Base-by-base conservation (phyloP, 140 eudicot species). In the Stevia rebaudiana region DNA sequence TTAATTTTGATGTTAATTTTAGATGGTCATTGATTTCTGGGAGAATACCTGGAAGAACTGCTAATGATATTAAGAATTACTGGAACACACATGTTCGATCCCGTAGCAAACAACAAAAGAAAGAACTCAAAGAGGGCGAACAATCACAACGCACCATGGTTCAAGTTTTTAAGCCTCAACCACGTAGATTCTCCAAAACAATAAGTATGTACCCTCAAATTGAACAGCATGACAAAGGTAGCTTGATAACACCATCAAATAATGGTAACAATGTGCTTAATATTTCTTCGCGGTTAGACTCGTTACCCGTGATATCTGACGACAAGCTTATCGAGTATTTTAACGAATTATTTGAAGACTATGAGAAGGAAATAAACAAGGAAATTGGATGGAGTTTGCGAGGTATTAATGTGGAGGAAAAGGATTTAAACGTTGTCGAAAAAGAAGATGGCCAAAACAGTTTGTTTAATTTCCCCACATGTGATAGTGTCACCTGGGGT, bases 11-110 rank as follows among this genome's bases (percentile, higher is more conserved):
- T n/a, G n/a, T n/a, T 28, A 28, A 28, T 28, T 1, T 28, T 28
- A 79, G 83, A 69, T 79, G 80, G 80, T 33, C 80, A 19, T 39
- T 79, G 35, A 79, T 79, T 39, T 77, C 80, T 6, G 77, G 84
- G 10, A 74, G 80, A 71, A 49, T 79, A 21, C 80, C 84, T 3
- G 84, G 80, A 64, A 56, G 84, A 74, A 79, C 80, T 1, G 80
- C 76, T 5, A 79, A 74, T 44, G 84, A 79, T 57, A 80, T 79
- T 16, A 79, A 79, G 37, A 79, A 79, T 33, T 79, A 69, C 33
- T 79, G 84, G 84, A 79, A 79, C 49, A 74, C 80, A 22, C 80
- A 74, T 24, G 1, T 56, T 10, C 67, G 46, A 22, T 21, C 65
- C 12, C 52, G 59, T 30, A 6, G n/a, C 17, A 67, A 47, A 48